Conservation (phyloP, 192 early-diverging fungal species). For the Phycomyces nitens region DNA sequence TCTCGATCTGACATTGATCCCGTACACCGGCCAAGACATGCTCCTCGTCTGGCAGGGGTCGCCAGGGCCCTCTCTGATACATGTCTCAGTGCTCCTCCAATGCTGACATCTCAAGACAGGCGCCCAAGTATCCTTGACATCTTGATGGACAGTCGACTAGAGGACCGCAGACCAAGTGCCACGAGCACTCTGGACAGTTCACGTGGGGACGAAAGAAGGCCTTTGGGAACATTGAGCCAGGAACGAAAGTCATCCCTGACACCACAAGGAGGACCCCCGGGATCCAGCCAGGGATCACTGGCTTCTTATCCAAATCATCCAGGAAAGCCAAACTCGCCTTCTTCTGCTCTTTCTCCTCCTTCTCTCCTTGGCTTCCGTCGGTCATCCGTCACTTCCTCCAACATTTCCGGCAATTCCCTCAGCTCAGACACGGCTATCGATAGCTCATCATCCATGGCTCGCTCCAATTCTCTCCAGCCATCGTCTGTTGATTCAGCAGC, state of each 20-base stretch:
- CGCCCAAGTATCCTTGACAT: constrained; percentile 27
- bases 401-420: constrained; percentile 8
- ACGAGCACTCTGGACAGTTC: neutral
- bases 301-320: constrained; percentile 1
- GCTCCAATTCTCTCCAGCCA: constrained; percentile 9
- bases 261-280: constrained; percentile 1
- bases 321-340: constrained; percentile 6
- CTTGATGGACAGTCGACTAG: constrained; percentile 13
- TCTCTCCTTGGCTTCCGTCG: constrained; percentile 14
- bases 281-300: neutral
- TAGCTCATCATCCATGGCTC: constrained; percentile 12
- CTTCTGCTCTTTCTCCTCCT: constrained; percentile 18
- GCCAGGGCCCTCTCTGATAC: neutral
- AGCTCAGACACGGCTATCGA: constrained; percentile 7
- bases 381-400: constrained; percentile 10
- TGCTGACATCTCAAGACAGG: constrained; percentile 10
- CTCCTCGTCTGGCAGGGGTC: neutral
- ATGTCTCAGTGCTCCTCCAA: neutral
- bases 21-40: constrained; percentile 6
- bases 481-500: neutral
- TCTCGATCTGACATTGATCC: constrained; percentile 1
- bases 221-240: neutral
- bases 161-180: constrained; percentile 15
- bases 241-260: constrained; percentile 17
- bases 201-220: constrained; percentile 11